Percentiles rank a stretch among this genome's conserved stretches.
phyloP scores from a whole-genome alignment of 1,284 basidiomycete species.

The Austroboletus niveus region DNA sequence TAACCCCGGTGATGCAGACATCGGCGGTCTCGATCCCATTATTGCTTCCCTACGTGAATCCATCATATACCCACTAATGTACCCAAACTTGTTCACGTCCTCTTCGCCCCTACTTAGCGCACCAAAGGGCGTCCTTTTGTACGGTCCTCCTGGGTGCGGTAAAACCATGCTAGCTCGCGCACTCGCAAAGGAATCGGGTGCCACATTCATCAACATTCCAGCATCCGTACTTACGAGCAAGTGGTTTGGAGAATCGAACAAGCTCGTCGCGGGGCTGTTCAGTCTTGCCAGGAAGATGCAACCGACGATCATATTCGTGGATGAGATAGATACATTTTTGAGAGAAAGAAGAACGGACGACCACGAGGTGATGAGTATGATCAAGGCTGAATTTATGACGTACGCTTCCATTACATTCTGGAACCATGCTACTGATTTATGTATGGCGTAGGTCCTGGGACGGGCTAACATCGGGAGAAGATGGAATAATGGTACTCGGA shows the following conservation, averaged over 20 bases:
- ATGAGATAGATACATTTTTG: conserved; percentile 96
- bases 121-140: conserved; percentile 81
- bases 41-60: conserved; percentile 91
- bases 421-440: not conserved
- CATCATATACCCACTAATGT: conserved; percentile 94
- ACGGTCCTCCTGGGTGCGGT: conserved; percentile 90
- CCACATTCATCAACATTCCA: conserved; percentile 93
- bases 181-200: conserved; percentile 93
- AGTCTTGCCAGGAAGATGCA: conserved; percentile 79
- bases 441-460: conserved; percentile 80
- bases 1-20: conserved; percentile 49
- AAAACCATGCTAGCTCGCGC: conserved; percentile 97
- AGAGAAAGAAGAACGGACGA: conserved; percentile 86
- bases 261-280: conserved; percentile 93
- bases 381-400: conserved; percentile 99
- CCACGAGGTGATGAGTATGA: conserved; percentile 98
- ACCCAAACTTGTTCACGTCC: conserved; percentile 84
- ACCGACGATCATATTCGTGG: conserved; percentile 93
- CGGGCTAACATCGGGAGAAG: conserved; percentile 82
- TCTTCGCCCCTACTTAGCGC: conserved; percentile 71
- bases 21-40: conserved; percentile 95
- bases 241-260: conserved; percentile 99
- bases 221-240: conserved; percentile 82
- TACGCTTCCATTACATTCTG: conserved; percentile 39
- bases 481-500: conserved; percentile 91